Conservation (phyloP, 148 eudicot species). For the Heliosperma pusillum region DNA sequence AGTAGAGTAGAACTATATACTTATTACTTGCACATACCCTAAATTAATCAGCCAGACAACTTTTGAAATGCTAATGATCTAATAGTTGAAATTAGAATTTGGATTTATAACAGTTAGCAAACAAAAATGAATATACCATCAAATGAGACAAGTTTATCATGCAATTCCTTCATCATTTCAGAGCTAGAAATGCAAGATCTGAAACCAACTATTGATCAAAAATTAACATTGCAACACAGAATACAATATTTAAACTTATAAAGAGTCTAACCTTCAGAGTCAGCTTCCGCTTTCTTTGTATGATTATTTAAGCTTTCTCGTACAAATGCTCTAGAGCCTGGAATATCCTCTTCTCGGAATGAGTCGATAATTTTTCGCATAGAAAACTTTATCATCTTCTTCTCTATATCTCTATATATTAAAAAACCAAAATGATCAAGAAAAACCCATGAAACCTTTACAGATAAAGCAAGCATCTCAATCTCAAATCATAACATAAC, state of each 20-base stretch:
- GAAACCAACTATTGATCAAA: slow-evolving; percentile 3
- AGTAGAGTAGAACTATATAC: too few relatives aligned
- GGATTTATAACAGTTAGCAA: too few relatives aligned
- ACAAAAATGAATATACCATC: too few relatives aligned
- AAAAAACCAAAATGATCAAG: slow-evolving; percentile 7
- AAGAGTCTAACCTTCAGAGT: slow-evolving; percentile 66
- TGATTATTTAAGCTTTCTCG: slow-evolving; percentile 88
- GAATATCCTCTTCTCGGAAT: slow-evolving; percentile 69
- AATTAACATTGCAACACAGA: slow-evolving; percentile 7
- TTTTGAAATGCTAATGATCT: too few relatives aligned
- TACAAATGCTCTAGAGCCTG: slow-evolving; percentile 84
- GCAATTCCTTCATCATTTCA: slow-evolving; percentile 20
- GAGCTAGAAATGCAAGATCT: slow-evolving; percentile 16
- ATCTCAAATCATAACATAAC: slow-evolving; percentile 8
- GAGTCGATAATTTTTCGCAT: slow-evolving; percentile 88
- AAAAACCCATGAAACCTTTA: neutral
- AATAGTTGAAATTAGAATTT: too few relatives aligned
- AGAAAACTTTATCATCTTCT: slow-evolving; percentile 84
- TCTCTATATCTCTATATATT: slow-evolving; percentile 85
- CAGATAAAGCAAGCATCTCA: slow-evolving; percentile 4
- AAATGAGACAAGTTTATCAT: too few relatives aligned
- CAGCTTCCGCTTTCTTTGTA: slow-evolving; percentile 59
- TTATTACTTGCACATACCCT: too few relatives aligned
- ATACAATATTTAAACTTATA: slow-evolving; percentile 4
- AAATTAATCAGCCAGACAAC: too few relatives aligned